Conservation (phyloP, 2,329 filamentous ascomycete species). For the Colletotrichum graminicola region DNA sequence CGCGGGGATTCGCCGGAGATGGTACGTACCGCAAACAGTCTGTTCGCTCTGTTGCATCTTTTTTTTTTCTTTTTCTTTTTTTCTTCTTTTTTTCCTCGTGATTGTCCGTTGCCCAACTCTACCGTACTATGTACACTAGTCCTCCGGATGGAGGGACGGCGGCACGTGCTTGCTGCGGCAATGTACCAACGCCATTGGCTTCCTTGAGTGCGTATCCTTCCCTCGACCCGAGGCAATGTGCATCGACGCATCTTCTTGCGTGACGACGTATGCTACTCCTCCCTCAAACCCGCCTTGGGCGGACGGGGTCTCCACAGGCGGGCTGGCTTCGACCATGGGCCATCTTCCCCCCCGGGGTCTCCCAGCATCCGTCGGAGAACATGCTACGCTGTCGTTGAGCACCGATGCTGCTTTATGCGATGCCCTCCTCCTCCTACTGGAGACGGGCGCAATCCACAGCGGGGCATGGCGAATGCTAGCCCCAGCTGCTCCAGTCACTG, state of each 20-base stretch:
- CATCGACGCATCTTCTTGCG: neutral
- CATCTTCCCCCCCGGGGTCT: constrained; percentile 5
- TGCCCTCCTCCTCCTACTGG: neutral
- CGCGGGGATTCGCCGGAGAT: constrained; percentile 38
- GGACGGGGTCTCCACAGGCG: constrained; percentile 3
- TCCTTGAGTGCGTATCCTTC: neutral
- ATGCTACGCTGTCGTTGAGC: constrained; percentile 17
- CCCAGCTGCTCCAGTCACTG: neutral
- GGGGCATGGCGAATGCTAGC: neutral
- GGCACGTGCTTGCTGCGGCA: constrained; percentile 12
- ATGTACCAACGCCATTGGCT: neutral
- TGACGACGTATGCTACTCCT: neutral
- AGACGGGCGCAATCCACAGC: neutral
- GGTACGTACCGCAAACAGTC: constrained; percentile 25
- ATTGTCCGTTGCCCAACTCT: neutral
- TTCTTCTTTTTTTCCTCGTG: neutral
- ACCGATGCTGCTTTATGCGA: constrained; percentile 21
- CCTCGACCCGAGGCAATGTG: constrained; percentile 14
- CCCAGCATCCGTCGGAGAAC: constrained; percentile 26
- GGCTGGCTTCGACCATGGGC: constrained; percentile 4
- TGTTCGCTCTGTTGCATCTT: neutral
- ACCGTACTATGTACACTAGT: too few species aligned
- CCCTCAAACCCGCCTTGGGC: neutral
- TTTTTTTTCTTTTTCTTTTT: neutral
- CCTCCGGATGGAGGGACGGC: constrained; percentile 13